phyloP scores from a whole-genome alignment of 768 basidiomycete species.

The Leccinellum luteum region DNA sequence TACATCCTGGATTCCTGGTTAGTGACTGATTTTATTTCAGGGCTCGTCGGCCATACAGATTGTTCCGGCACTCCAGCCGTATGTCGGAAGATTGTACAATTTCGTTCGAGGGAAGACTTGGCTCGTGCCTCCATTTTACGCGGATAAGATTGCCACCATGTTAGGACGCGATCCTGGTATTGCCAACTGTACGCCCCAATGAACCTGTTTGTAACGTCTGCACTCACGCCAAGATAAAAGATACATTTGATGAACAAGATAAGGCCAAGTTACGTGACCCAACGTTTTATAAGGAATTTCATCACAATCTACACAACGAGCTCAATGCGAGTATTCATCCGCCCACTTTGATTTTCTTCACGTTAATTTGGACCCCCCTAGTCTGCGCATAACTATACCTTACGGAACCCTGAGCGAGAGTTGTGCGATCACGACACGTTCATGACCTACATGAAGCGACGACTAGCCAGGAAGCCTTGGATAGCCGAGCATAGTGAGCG shows the following conservation, averaged over 20 bases:
- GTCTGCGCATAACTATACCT: conserved; percentile 40
- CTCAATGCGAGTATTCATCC: not conserved
- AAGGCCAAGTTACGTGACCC: not conserved
- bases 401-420: conserved; percentile 37
- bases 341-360: not conserved
- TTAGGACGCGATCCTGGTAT: not conserved
- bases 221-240: not conserved
- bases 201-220: not conserved
- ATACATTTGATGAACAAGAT: not conserved
- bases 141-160: not conserved
- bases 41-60: not conserved
- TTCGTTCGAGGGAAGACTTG: not conserved
- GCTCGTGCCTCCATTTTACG: not conserved
- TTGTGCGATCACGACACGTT: conserved; percentile 35
- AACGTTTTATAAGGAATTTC: not conserved
- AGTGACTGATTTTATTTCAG: not conserved
- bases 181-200: conserved; percentile 39
- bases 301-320: not conserved
- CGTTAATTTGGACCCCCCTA: not conserved
- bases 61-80: not conserved
- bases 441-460: conserved; percentile 44
- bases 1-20: not conserved
- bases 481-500: conserved; percentile 19
- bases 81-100: not conserved
- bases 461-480: conserved; percentile 54